Conservation (phyloP, 305 asterid species). For the Fraxinus greggii region DNA sequence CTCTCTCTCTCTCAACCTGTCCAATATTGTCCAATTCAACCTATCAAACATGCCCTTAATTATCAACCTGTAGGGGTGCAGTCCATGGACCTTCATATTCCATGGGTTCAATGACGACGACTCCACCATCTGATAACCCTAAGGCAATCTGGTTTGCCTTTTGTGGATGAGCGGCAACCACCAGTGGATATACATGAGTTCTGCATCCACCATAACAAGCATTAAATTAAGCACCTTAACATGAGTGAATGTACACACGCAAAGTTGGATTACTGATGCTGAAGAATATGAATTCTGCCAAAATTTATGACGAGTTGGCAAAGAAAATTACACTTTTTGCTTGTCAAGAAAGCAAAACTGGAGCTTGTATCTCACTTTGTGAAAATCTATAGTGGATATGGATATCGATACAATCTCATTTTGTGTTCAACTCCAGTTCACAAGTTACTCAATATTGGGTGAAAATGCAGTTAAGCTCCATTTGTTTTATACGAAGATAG, state of each 20-base stretch:
- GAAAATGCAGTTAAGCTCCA: background rate
- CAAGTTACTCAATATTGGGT: background rate
- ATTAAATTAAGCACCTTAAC: background rate
- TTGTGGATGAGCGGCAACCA: conserved; percentile 65
- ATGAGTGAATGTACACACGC: background rate
- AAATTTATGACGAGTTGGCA: background rate
- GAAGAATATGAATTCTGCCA: background rate
- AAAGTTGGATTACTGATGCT: background rate
- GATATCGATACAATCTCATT: background rate
- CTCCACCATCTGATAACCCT: conserved; percentile 62
- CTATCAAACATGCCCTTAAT: background rate
- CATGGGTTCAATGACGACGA: conserved; percentile 53
- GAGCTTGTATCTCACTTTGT: background rate
- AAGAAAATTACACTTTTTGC: background rate
- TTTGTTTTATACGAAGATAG: background rate
- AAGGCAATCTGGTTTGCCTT: conserved; percentile 62
- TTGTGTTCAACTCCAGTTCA: background rate
- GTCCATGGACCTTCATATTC: conserved; percentile 48
- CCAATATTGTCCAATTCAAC: background rate
- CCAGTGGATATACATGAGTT: conserved; percentile 38
- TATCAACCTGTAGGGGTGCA: conserved; percentile 9
- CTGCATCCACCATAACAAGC: conserved; percentile 32
- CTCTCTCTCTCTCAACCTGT: background rate
- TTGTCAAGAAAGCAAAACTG: background rate
- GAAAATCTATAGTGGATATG: background rate